Percentiles rank a stretch among this genome's conserved stretches.
Conservation (phyloP, 768 basidiomycete species). For the Lactarius psammicola region DNA sequence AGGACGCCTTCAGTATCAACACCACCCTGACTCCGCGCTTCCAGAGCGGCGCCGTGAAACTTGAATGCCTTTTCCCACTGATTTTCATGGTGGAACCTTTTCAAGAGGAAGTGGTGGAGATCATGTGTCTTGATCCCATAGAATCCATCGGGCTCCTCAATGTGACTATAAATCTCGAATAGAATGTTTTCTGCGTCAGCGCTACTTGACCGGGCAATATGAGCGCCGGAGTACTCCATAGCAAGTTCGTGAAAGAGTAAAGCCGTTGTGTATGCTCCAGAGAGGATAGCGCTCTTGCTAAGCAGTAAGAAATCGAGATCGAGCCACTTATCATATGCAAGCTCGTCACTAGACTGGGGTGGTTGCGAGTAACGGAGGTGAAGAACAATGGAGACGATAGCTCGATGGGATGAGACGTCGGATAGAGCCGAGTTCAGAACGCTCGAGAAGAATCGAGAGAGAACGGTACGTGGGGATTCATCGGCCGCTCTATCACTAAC, state of each 20-base stretch:
- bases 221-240: slow-evolving; percentile 43
- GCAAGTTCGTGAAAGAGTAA: slow-evolving; percentile 86
- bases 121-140: slow-evolving; percentile 86
- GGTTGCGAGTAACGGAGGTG: slow-evolving; percentile 72
- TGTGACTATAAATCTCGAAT: slow-evolving; percentile 90
- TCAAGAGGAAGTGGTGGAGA: slow-evolving; percentile 75
- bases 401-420: slow-evolving; percentile 45
- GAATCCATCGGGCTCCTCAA: slow-evolving; percentile 98
- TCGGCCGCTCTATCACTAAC: slow-evolving; percentile 29
- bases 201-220: slow-evolving; percentile 34
- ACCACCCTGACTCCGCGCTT: slow-evolving; percentile 49
- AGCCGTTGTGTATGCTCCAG: slow-evolving; percentile 86
- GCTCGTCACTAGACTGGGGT: slow-evolving; percentile 37
- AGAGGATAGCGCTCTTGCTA: slow-evolving; percentile 67
- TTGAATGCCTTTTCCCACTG: slow-evolving; percentile 91
- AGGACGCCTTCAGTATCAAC: slow-evolving; percentile 63
- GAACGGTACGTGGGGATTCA: slow-evolving; percentile 33
- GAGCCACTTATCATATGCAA: slow-evolving; percentile 80
- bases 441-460: slow-evolving; percentile 56
- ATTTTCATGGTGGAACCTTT: slow-evolving; percentile 87
- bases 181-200: slow-evolving; percentile 61
- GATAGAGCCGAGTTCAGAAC: slow-evolving; percentile 46
- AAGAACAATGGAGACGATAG: slow-evolving; percentile 72
- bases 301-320: slow-evolving; percentile 70
- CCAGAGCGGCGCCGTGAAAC: slow-evolving; percentile 83